Percentiles rank a stretch among this genome's conserved stretches.
These are phyloP conservation scores for Mortierella polycephala DNA, from an alignment of 371 early-diverging fungal species.

Conservation along the genomic window DNA sequence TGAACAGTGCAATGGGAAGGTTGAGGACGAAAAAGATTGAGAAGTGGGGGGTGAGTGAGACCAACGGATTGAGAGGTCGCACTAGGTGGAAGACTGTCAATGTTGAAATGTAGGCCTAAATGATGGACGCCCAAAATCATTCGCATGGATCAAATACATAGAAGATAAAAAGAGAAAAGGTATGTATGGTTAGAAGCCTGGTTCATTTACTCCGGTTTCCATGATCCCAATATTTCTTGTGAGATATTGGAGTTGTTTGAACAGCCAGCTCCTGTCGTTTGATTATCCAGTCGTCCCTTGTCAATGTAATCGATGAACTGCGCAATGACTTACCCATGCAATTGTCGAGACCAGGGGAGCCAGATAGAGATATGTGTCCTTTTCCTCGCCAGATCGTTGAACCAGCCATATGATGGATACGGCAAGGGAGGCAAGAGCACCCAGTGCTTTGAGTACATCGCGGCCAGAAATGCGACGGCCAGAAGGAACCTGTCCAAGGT, in stretches of 20 bases:
- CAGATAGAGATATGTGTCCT: conserved; percentile 36
- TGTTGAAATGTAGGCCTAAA: conserved; percentile 62
- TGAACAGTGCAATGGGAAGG: conserved; percentile 58
- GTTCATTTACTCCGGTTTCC: no score
- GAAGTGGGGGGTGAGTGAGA: conserved; percentile 65
- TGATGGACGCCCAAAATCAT: neutral
- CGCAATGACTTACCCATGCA: conserved; percentile 33
- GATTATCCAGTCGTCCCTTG: neutral
- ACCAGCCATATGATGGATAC: conserved; percentile 38
- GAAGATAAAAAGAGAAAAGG: neutral
- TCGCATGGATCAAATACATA: no score
- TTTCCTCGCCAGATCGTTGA: conserved; percentile 29
- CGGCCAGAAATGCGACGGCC: conserved; percentile 46
- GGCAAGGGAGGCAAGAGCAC: conserved; percentile 31
- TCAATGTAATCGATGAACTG: neutral
- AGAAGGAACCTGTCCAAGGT: conserved; percentile 47
- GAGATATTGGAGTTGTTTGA: no score
- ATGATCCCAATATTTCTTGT: no score
- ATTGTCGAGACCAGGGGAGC: conserved; percentile 37
- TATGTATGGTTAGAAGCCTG: no score
- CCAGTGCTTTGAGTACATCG: conserved; percentile 38
- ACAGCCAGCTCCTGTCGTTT: no score
- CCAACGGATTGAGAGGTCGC: conserved; percentile 59
- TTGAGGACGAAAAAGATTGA: conserved; percentile 60
- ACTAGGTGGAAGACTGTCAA: conserved; percentile 61